Evolutionary conservation across 108 stramenopile genomes (phyloP).

Genomic region (Craspedostauros australis): DNA sequence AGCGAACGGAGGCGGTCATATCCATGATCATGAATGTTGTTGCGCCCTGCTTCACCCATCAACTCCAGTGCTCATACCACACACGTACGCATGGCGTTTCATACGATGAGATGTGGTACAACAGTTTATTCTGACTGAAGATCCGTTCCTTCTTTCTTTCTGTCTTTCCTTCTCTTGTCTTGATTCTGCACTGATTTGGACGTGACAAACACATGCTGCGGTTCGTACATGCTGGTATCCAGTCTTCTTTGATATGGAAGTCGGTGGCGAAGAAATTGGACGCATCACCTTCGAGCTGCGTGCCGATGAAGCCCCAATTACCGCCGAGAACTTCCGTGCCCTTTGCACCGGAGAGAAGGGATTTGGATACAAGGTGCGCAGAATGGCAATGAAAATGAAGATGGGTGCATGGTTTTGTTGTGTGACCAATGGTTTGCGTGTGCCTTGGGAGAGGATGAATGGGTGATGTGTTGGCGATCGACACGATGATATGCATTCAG

Average conservation of each 20-base stretch:
- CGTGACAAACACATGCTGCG: background rate
- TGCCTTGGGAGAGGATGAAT: too few species aligned
- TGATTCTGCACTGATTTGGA: background rate
- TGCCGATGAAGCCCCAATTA: slow-evolving; percentile 94
- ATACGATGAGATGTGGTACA: background rate
- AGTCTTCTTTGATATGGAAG: slow-evolving; percentile 93
- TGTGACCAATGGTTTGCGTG: too few species aligned
- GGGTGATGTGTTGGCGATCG: too few species aligned
- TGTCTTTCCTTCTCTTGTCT: slow-evolving; percentile 5
- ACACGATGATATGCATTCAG: too few species aligned
- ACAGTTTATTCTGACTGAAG: background rate
- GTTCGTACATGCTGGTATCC: background rate
- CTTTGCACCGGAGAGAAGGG: slow-evolving; percentile 95
- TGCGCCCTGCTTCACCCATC: too few species aligned
- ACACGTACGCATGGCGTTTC: too few species aligned
- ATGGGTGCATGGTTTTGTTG: too few species aligned
- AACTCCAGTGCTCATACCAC: too few species aligned
- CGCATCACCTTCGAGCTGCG: slow-evolving; percentile 91
- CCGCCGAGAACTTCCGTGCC: slow-evolving; percentile 89
- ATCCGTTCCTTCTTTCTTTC: background rate
- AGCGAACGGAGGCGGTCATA: too few species aligned
- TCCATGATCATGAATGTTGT: too few species aligned
- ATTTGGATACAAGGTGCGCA: slow-evolving; percentile 92
- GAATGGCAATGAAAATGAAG: too few species aligned
- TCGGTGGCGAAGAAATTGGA: slow-evolving; percentile 84